phyloP scores from a whole-genome alignment of 148 eudicot species.

The Vaccinium myrtillus region DNA sequence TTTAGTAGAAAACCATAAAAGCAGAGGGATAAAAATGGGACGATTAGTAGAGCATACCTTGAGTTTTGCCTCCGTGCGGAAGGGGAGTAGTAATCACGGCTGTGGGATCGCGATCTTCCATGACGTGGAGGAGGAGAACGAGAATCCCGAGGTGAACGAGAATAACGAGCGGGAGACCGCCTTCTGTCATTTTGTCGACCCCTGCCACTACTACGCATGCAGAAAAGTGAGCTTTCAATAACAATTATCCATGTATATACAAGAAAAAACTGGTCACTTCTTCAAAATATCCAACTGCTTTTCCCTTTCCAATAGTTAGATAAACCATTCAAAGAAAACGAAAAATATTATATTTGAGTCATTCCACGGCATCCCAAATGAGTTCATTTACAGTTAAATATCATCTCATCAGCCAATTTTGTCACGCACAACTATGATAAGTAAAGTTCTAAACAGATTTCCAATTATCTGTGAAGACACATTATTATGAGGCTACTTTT shows the following conservation, averaged over 20 bases:
- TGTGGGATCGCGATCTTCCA: constrained; percentile 62
- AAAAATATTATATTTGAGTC: background rate
- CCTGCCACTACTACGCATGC: constrained; percentile 20
- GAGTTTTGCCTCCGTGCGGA: constrained; percentile 63
- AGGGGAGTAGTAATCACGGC: constrained; percentile 58
- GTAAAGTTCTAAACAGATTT: background rate
- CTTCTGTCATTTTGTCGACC: constrained; percentile 66
- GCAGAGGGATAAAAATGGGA: background rate
- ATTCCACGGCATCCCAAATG: background rate
- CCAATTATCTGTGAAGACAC: background rate
- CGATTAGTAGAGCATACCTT: constrained; percentile 33
- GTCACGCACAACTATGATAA: background rate
- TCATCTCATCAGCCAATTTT: background rate
- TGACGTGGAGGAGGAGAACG: constrained; percentile 73
- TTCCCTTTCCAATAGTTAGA: background rate
- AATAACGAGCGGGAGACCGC: constrained; percentile 70
- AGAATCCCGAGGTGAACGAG: constrained; percentile 60
- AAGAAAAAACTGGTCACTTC: background rate
- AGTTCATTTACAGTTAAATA: background rate
- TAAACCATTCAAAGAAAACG: background rate
- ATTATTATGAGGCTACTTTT: background rate
- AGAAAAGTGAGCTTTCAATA: background rate
- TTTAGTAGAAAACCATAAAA: too few species aligned
- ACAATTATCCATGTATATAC: background rate
- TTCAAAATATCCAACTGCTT: background rate